A percentile compares a stretch with the other conserved stretches of the same genome.
phyloP scores from a whole-genome alignment of 2,329 filamentous ascomycete genomes.

The Sarocladium oryzae region DNA sequence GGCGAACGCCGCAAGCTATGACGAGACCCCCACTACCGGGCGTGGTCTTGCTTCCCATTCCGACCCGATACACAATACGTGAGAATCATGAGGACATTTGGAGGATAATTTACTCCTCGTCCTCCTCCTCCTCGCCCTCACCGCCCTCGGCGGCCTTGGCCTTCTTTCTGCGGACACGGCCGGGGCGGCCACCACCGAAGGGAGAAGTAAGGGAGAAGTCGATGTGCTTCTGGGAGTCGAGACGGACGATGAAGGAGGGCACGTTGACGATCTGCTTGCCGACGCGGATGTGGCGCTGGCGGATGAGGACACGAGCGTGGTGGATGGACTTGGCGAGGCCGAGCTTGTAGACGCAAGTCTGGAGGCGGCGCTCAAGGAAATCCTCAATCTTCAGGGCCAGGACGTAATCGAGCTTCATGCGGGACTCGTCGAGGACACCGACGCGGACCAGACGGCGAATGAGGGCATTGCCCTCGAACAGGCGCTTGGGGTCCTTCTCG shows the following conservation, averaged over 20 bases:
- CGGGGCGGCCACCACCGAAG: slow-evolving; percentile 93
- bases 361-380: slow-evolving; percentile 99
- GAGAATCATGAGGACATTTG: slow-evolving; percentile 23
- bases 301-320: slow-evolving; percentile 99
- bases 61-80: slow-evolving; percentile 19
- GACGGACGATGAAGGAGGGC: slow-evolving; percentile 97
- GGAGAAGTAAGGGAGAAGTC: slow-evolving; percentile 97
- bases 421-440: slow-evolving; percentile 98
- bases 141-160: slow-evolving; percentile 88
- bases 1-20: slow-evolving; percentile 47
- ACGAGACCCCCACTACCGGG: slow-evolving; percentile 34
- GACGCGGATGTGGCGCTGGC: slow-evolving; percentile 98
- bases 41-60: slow-evolving; percentile 27
- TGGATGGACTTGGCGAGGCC: slow-evolving; percentile 99
- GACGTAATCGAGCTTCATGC: slow-evolving; percentile 99
- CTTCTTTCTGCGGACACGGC: slow-evolving; percentile 99
- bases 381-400: slow-evolving; percentile 98
- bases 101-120: slow-evolving; percentile 56
- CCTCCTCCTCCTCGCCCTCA: slow-evolving; percentile 78
- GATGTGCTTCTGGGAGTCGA: slow-evolving; percentile 99
- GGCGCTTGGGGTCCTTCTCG: slow-evolving; percentile 99
- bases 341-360: slow-evolving; percentile 99
- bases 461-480: slow-evolving; percentile 99
- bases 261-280: slow-evolving; percentile 99
- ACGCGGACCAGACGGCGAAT: slow-evolving; percentile 99